Conservation (phyloP, 305 asterid species). For the Andrographis paniculata region DNA sequence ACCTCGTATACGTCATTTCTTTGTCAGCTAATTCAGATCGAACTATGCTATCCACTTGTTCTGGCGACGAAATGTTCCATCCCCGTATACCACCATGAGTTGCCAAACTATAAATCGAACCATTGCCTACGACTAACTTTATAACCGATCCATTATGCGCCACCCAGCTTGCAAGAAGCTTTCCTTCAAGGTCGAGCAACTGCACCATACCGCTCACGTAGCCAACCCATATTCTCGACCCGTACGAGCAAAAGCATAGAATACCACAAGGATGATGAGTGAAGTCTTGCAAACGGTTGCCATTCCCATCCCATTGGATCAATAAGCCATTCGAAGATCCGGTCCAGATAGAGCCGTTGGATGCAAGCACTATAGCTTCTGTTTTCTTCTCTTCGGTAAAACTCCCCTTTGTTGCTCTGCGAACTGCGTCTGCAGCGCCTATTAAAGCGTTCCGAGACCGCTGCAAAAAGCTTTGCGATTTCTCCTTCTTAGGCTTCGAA, state of each 20-base stretch:
- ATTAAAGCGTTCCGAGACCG: slow-evolving; percentile 81
- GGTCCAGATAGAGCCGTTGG: slow-evolving; percentile 81
- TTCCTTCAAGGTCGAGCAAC: slow-evolving; percentile 75
- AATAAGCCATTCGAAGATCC: slow-evolving; percentile 78
- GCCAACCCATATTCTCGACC: slow-evolving; percentile 81
- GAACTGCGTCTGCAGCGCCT: slow-evolving; percentile 98
- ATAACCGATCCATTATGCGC: slow-evolving; percentile 85
- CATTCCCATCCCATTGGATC: slow-evolving; percentile 93
- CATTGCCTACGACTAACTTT: slow-evolving; percentile 53
- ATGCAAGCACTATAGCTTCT: slow-evolving; percentile 60
- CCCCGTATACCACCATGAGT: slow-evolving; percentile 94
- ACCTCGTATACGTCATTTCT: slow-evolving; percentile 49
- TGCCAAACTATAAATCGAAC: slow-evolving; percentile 68
- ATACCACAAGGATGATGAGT: slow-evolving; percentile 74
- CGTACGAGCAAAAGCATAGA: slow-evolving; percentile 61
- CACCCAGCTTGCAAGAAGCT: slow-evolving; percentile 60
- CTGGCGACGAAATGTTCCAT: slow-evolving; percentile 88
- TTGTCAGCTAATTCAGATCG: slow-evolving; percentile 48
- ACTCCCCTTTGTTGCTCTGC: slow-evolving; percentile 64
- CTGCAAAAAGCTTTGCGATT: slow-evolving; percentile 71
- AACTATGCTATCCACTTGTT: slow-evolving; percentile 59
- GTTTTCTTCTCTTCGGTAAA: slow-evolving; percentile 72
- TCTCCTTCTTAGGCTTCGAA: slow-evolving; percentile 76
- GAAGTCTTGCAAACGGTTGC: slow-evolving; percentile 67
- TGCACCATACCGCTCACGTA: slow-evolving; percentile 79